Base-by-base conservation (phyloP, 495 filamentous ascomycete species). In the Platismatia glauca region DNA sequence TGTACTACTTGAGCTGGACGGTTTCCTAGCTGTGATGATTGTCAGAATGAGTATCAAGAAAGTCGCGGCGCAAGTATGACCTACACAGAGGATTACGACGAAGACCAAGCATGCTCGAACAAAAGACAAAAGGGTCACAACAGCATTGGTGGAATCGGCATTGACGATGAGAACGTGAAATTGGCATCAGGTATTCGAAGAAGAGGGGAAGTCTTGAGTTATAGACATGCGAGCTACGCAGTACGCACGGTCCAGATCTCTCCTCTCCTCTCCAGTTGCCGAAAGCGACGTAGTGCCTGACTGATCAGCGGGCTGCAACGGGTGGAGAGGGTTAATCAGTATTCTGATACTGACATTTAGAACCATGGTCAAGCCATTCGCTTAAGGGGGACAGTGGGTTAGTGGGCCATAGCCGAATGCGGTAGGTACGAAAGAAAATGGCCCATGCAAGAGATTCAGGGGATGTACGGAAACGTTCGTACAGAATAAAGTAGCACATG, bases 71-170 rank as follows among this genome's bases (percentile, higher is more conserved):
- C 31, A 13, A 12, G 8, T 16, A 20, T 58, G 4, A 33, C 58
- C 38, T 62, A 66, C 64, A 57, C 18, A 58, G 35, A 39, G 59
- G 41, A 55, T 27, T 61, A 24, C 53, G 27, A 29, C 44, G 53
- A 43, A 62, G 52, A 24, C 64, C 50, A 41, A 66, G 44, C 44
- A 61, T 66, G 53, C 52, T 57, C 61, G 34, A 66, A 59, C 59
- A 66, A 15, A 57, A 31, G 41, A 18, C 20, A 11, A 61, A 44
- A 12, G 61, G 29, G 38, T 59, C 57, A 41, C 64, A 66, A 29
- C 58, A 65, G 13, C 41, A 62, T 52, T 27, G 59, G 29, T 58
- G 55, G 24, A 22, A 57, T 24, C 43, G 41, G 41, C 55, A 58
- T 39, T 29, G 18, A 38, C 57, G 41, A 16, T 22, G 27, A 48